Percentiles rank a stretch among this genome's conserved stretches.
Evolutionary conservation across 2,329 filamentous ascomycete genomes (phyloP).

Genomic region (Ceratocystis papillata): DNA sequence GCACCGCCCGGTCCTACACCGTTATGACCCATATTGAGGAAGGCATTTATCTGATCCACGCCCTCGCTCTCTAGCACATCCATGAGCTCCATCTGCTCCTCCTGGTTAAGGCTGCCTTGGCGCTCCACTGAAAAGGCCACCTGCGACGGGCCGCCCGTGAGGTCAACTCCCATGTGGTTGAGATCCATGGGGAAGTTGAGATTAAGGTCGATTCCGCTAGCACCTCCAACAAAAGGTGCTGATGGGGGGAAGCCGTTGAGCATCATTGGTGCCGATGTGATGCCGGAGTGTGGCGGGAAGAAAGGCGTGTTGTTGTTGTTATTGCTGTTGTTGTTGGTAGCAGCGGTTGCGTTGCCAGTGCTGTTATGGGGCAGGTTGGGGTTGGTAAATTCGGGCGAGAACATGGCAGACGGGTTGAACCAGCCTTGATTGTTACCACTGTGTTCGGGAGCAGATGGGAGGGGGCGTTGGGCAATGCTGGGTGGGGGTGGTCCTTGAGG

Average conservation of each 20-base stretch:
- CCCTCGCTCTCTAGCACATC: slow-evolving; percentile 62
- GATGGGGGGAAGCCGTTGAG: slow-evolving; percentile 27
- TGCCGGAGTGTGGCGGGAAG: slow-evolving; percentile 36
- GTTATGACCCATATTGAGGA: slow-evolving; percentile 37
- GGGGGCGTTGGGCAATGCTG: slow-evolving; percentile 33
- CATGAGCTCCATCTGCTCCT: slow-evolving; percentile 77
- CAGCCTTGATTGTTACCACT: slow-evolving; percentile 8
- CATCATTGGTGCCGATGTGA: slow-evolving; percentile 33
- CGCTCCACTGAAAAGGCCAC: slow-evolving; percentile 38
- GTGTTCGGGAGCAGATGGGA: slow-evolving; percentile 25
- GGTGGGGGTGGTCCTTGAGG: slow-evolving; percentile 24
- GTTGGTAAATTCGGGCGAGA: slow-evolving; percentile 22
- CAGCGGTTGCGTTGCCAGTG: slow-evolving; percentile 11
- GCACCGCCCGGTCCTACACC: slow-evolving; percentile 26
- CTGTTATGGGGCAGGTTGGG: slow-evolving; percentile 5
- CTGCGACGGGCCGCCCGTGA: slow-evolving; percentile 26
- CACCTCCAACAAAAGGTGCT: slow-evolving; percentile 19
- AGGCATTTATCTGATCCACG: slow-evolving; percentile 50
- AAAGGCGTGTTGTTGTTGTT: slow-evolving; percentile 21
- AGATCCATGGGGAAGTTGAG: slow-evolving; percentile 31
- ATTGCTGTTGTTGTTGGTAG: slow-evolving; percentile 18
- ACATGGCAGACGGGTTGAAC: slow-evolving; percentile 23
- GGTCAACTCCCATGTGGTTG: slow-evolving; percentile 26
- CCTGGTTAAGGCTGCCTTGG: slow-evolving; percentile 61
- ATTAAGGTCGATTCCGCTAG: slow-evolving; percentile 22